Percentiles rank a stretch among this genome's conserved stretches.
Conservation (phyloP, 2,329 filamentous ascomycete species). For the Xylaria sp. region DNA sequence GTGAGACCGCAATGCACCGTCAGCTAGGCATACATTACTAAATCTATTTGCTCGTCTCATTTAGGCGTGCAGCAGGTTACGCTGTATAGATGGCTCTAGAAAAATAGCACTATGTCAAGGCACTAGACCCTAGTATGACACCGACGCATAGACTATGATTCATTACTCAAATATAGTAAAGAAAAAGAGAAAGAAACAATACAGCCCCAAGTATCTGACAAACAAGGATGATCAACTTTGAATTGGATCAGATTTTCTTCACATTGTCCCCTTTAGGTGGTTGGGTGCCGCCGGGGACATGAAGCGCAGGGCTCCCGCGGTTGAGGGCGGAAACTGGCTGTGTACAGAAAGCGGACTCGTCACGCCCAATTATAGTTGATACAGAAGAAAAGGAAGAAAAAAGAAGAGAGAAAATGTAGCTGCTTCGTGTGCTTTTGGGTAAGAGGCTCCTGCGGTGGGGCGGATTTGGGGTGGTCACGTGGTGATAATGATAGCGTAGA, state of each 20-base stretch:
- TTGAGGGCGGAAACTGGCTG: constrained; percentile 65
- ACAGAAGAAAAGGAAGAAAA: constrained; percentile 58
- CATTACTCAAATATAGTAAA: background rate
- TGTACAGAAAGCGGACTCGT: constrained; percentile 72
- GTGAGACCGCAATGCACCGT: no score
- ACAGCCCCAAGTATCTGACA: background rate
- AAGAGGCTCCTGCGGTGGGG: constrained; percentile 5
- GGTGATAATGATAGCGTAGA: constrained; percentile 4
- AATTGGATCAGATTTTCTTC: constrained; percentile 70
- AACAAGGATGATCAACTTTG: constrained; percentile 40
- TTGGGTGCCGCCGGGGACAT: constrained; percentile 72
- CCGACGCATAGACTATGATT: no score
- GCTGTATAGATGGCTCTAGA: background rate
- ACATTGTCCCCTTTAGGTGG: constrained; percentile 73
- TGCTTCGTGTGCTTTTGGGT: background rate
- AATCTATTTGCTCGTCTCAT: background rate
- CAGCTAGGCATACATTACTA: background rate
- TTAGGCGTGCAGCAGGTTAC: no score
- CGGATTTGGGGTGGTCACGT: constrained; percentile 9
- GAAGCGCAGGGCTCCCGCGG: constrained; percentile 68
- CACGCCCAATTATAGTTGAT: constrained; percentile 83
- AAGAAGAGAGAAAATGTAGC: constrained; percentile 26
- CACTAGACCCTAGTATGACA: no score
- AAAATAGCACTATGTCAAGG: background rate
- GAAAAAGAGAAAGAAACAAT: background rate